These are phyloP conservation scores for Austroboletus niveus DNA, from an alignment of 1,284 basidiomycete genomes.

Conservation along the genomic window DNA sequence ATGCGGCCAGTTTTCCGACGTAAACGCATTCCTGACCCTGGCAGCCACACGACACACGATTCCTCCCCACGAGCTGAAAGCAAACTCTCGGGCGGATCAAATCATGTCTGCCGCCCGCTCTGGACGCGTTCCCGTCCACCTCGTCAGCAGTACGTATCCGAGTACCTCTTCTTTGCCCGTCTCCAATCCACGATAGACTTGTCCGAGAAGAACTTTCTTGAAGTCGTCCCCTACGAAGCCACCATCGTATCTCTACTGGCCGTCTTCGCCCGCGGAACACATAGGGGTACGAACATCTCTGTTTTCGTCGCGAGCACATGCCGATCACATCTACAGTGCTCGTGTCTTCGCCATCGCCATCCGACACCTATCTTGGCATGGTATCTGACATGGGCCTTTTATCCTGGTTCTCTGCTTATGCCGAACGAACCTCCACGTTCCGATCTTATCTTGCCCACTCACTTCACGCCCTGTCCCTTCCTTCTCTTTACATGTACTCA, in stretches of 20 bases:
- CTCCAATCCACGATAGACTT: slow-evolving; percentile 47
- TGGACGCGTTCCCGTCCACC: slow-evolving; percentile 65
- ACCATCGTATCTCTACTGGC: slow-evolving; percentile 61
- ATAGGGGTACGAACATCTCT: slow-evolving; percentile 50
- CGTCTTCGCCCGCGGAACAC: slow-evolving; percentile 65
- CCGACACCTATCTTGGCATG: slow-evolving; percentile 49
- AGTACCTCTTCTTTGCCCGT: not conserved
- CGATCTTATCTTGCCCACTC: slow-evolving; percentile 55
- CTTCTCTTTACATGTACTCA: slow-evolving; percentile 60
- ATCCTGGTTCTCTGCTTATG: slow-evolving; percentile 59
- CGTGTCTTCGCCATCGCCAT: slow-evolving; percentile 41
- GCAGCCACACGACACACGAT: slow-evolving; percentile 74
- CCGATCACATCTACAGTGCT: slow-evolving; percentile 41
- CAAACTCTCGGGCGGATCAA: slow-evolving; percentile 56
- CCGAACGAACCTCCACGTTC: slow-evolving; percentile 47
- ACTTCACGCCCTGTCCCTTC: slow-evolving; percentile 55
- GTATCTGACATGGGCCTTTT: slow-evolving; percentile 63
- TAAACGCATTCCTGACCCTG: slow-evolving; percentile 77
- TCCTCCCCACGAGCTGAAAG: slow-evolving; percentile 53
- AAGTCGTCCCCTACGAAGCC: slow-evolving; percentile 59
- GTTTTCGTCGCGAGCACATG: not conserved
- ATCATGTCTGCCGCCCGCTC: slow-evolving; percentile 71
- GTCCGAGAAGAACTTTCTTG: slow-evolving; percentile 77
- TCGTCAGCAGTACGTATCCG: slow-evolving; percentile 69
- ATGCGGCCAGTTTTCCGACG: slow-evolving; percentile 65